phyloP scores from a whole-genome alignment of 192 early-diverging fungal species.

The Funneliformis mosseae region DNA sequence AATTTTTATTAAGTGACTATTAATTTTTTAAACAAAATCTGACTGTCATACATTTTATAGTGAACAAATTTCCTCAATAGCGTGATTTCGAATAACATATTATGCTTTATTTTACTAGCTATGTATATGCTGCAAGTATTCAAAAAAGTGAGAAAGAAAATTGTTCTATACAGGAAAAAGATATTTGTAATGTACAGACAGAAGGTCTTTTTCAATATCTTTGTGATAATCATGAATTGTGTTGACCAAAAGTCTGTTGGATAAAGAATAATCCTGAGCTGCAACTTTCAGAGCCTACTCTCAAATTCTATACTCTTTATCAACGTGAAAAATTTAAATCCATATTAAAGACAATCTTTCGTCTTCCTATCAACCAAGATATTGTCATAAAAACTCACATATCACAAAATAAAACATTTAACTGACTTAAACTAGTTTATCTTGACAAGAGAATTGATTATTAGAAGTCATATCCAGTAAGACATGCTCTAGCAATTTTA shows the following conservation, averaged over 20 bases:
- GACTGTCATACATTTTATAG: neutral
- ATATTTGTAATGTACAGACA: neutral
- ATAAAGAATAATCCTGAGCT: neutral
- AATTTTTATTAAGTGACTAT: neutral
- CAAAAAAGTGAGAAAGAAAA: neutral
- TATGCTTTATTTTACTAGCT: neutral
- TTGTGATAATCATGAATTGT: neutral
- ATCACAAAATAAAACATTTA: conserved; percentile 16
- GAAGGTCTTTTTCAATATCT: neutral
- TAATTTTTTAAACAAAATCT: no score
- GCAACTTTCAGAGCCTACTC: neutral
- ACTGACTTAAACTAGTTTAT: neutral
- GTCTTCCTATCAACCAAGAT: neutral
- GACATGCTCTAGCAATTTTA: conserved; percentile 2
- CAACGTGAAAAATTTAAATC: neutral
- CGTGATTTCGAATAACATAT: conserved; percentile 14
- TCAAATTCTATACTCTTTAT: neutral
- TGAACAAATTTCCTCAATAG: neutral
- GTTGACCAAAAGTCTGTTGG: neutral
- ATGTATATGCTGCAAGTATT: conserved; percentile 12
- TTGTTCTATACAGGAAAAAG: neutral
- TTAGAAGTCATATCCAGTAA: neutral
- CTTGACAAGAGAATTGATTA: neutral
- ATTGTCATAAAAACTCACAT: neutral
- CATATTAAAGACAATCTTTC: neutral